These are phyloP conservation scores for Fusarium concolor DNA, from an alignment of 2,329 filamentous ascomycete genomes.

Conservation along the genomic window DNA sequence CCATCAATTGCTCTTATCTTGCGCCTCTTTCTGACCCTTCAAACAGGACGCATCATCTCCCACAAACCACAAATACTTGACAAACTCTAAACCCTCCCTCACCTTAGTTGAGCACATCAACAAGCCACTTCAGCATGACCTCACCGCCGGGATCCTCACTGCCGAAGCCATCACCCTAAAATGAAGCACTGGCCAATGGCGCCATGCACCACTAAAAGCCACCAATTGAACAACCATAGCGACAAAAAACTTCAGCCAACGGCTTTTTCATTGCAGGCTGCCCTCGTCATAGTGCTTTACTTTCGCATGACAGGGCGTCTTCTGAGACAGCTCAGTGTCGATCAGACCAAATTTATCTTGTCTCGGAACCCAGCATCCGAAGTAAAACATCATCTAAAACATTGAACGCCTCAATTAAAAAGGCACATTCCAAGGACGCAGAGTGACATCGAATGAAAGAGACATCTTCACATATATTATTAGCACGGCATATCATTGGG, in stretches of 20 bases:
- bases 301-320: not conserved
- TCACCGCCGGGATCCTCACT: not conserved
- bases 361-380: not conserved
- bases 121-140: not conserved
- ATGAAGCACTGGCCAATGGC: not conserved
- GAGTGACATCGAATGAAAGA: not conserved
- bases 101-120: not conserved
- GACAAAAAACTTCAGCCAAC: not conserved
- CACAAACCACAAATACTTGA: not conserved
- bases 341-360: not conserved
- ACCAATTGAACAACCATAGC: not conserved
- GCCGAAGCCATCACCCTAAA: no score
- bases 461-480: not conserved
- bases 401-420: not conserved
- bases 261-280: not conserved
- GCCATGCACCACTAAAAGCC: no score
- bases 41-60: not conserved
- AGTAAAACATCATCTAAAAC: not conserved
- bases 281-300: no score
- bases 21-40: not conserved
- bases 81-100: not conserved
- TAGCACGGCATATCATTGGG: slow-evolving; percentile 8
- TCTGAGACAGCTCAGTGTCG: not conserved
- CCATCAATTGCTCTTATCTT: not conserved
- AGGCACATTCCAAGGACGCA: not conserved